These are phyloP conservation scores for Pleurotus salmoneostramineus DNA, from an alignment of 768 basidiomycete species.

Conservation along the genomic window DNA sequence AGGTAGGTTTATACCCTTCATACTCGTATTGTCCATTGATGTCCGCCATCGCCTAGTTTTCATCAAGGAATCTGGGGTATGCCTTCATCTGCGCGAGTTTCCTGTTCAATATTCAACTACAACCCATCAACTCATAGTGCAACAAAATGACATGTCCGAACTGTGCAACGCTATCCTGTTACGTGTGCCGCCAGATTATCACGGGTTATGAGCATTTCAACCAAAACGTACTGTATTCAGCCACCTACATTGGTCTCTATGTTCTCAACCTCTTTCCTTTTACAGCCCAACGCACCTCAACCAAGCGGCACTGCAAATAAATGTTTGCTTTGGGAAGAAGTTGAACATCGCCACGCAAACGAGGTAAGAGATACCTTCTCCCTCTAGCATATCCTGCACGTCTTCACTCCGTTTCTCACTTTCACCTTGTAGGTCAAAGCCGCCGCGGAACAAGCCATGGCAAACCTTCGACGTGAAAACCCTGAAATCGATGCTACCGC, in stretches of 20 bases:
- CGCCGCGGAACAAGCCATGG: constrained; percentile 64
- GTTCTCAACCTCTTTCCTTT: background rate
- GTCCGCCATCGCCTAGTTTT: constrained; percentile 46
- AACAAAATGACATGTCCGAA: constrained; percentile 88
- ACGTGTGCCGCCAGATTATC: constrained; percentile 75
- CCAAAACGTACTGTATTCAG: constrained; percentile 29
- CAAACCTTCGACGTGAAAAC: constrained; percentile 52
- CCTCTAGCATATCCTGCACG: background rate
- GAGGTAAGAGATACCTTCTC: constrained; percentile 40
- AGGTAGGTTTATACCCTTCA: constrained; percentile 36
- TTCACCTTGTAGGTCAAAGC: constrained; percentile 49
- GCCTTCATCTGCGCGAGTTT: constrained; percentile 16
- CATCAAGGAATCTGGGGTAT: constrained; percentile 74
- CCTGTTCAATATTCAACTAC: background rate
- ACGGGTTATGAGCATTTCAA: constrained; percentile 76
- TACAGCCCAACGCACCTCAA: constrained; percentile 1
- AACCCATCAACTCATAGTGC: constrained; percentile 46
- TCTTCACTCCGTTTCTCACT: background rate
- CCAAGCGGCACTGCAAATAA: constrained; percentile 32
- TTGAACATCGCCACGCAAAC: constrained; percentile 59
- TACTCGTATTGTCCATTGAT: constrained; percentile 1
- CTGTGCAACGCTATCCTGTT: constrained; percentile 76
- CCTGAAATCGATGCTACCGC: constrained; percentile 60
- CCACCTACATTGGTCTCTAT: background rate
- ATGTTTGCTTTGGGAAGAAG: constrained; percentile 67